Percentiles rank a stretch among this genome's conserved stretches.
These are phyloP conservation scores for Neurospora sp. DNA, from an alignment of 495 filamentous ascomycete species.

Conservation along the genomic window DNA sequence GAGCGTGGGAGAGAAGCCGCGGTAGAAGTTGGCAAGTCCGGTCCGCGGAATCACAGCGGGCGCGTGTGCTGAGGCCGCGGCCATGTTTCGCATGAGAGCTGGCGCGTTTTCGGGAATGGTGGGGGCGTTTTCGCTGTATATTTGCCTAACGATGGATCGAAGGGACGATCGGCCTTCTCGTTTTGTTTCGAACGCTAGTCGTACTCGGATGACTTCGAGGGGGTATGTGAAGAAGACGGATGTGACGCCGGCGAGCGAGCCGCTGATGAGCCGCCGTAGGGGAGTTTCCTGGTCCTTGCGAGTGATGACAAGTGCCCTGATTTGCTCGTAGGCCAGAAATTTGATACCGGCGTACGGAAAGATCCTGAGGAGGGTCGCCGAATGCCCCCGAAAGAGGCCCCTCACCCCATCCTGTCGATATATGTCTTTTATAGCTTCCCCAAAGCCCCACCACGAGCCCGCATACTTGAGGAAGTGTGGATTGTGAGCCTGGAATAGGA, in stretches of 20 bases:
- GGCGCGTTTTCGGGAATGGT: conserved; percentile 15
- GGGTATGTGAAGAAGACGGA: conserved; percentile 95
- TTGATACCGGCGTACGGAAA: conserved; percentile 98
- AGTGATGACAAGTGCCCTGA: conserved; percentile 65
- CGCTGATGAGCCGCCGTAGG: conserved; percentile 64
- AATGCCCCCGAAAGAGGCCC: conserved; percentile 87
- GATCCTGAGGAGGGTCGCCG: conserved; percentile 84
- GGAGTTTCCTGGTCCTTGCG: conserved; percentile 65
- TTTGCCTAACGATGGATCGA: conserved; percentile 61
- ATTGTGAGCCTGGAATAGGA: conserved; percentile 92
- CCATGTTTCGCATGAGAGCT: conserved; percentile 5
- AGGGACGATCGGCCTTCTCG: conserved; percentile 54
- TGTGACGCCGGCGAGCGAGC: conserved; percentile 73
- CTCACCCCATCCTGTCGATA: conserved; percentile 58
- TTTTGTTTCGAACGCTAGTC: conserved; percentile 87
- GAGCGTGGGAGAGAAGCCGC: conserved; percentile 82
- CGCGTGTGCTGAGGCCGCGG: conserved; percentile 17
- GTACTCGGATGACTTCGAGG: conserved; percentile 82
- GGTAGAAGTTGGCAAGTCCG: conserved; percentile 84
- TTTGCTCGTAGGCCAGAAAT: conserved; percentile 94
- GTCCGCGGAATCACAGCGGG: conserved; percentile 42
- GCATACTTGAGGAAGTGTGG: conserved; percentile 89
- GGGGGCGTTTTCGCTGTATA: conserved; percentile 59
- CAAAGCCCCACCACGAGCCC: conserved; percentile 73
- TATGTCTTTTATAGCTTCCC: conserved; percentile 71